phyloP scores from a whole-genome alignment of 768 basidiomycete genomes.

The Tylopilus felleus region DNA sequence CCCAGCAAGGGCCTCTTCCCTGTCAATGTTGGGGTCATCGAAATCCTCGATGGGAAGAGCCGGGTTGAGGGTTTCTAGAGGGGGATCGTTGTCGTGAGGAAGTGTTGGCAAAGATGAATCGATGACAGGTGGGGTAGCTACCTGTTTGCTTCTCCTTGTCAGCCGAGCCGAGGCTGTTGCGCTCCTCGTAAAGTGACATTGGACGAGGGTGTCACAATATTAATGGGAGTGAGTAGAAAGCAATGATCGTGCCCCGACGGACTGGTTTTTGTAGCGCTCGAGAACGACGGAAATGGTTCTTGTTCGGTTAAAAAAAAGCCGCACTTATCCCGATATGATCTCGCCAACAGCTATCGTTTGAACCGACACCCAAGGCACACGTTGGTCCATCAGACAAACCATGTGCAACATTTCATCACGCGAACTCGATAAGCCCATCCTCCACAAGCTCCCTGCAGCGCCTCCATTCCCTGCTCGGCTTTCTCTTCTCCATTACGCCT shows the following conservation, averaged over 20 bases:
- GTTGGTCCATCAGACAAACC: background rate
- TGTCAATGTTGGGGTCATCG: slow-evolving; percentile 39
- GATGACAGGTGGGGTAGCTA: background rate
- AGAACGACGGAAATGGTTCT: background rate
- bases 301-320: background rate
- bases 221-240: background rate
- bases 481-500: background rate
- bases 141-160: slow-evolving; percentile 26
- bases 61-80: slow-evolving; percentile 2
- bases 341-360: background rate
- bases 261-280: slow-evolving; percentile 13
- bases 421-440: background rate
- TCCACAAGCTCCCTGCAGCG: background rate
- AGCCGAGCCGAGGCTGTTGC: slow-evolving; percentile 14
- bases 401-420: background rate
- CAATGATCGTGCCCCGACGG: background rate
- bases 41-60: slow-evolving; percentile 23
- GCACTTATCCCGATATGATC: background rate
- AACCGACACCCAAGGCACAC: no score
- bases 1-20: slow-evolving; percentile 23
- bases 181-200: slow-evolving; percentile 24
- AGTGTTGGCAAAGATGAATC: background rate
- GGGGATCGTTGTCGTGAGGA: background rate
- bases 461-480: no score
- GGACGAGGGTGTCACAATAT: background rate